A percentile compares a stretch with the other conserved stretches of the same genome.
Evolutionary conservation across 2,329 filamentous ascomycete genomes (phyloP).

Genomic region (Berkeleyomyces rouxiae): DNA sequence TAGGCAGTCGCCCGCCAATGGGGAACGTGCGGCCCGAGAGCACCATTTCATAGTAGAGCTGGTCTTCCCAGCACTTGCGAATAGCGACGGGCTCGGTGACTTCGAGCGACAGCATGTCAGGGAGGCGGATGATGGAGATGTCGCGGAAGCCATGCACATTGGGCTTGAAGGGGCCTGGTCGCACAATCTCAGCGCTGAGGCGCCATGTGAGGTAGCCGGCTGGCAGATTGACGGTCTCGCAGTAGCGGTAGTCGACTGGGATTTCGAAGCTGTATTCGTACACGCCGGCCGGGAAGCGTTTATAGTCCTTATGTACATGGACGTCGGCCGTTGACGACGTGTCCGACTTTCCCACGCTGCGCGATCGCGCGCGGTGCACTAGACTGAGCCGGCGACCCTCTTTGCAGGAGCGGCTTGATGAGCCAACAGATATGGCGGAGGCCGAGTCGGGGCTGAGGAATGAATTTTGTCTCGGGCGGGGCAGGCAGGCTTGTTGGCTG

Average conservation of each 20-base stretch:
- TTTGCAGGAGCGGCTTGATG: background rate
- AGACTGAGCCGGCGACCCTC: conserved; percentile 3
- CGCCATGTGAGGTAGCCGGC: conserved; percentile 80
- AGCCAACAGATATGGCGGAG: background rate
- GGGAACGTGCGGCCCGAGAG: conserved; percentile 93
- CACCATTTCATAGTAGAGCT: conserved; percentile 87
- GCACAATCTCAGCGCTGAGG: conserved; percentile 68
- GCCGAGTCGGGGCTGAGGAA: conserved; percentile 1
- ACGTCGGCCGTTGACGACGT: background rate
- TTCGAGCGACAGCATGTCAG: conserved; percentile 74
- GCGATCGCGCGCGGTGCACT: conserved; percentile 48
- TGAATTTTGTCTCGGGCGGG: background rate
- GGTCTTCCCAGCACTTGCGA: conserved; percentile 84
- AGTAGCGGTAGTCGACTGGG: conserved; percentile 71
- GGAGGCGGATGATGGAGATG: conserved; percentile 67
- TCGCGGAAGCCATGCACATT: conserved; percentile 73
- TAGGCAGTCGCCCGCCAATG: conserved; percentile 71
- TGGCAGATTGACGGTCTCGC: conserved; percentile 78
- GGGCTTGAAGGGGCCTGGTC: conserved; percentile 75
- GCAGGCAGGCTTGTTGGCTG: background rate
- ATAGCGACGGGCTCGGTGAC: conserved; percentile 89
- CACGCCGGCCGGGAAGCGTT: conserved; percentile 60
- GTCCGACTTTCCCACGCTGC: conserved; percentile 56
- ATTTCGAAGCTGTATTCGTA: conserved; percentile 66
- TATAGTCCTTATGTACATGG: conserved; percentile 52